phyloP scores from a whole-genome alignment of 2,329 filamentous ascomycete genomes.

The Seiridium unicorne region DNA sequence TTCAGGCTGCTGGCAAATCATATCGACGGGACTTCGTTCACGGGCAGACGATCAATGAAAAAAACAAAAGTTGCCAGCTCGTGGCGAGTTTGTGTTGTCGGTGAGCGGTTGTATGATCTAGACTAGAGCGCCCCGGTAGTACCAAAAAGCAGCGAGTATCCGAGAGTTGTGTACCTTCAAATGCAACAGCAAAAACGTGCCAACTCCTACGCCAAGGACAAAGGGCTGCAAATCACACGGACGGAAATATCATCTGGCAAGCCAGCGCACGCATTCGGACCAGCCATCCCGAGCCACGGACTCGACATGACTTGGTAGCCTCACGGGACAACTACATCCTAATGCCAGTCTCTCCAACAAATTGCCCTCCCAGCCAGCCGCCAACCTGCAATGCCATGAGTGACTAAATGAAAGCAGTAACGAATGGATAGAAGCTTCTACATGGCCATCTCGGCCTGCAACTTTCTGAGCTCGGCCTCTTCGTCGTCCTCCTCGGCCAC shows the following conservation, averaged over 20 bases:
- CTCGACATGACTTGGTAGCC: neutral
- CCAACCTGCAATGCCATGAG: conserved; percentile 14
- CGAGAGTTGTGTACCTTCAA: conserved; percentile 2
- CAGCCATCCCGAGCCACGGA: neutral
- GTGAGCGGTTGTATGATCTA: conserved; percentile 8
- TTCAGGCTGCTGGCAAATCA: no score
- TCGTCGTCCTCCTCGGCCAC: conserved; percentile 83
- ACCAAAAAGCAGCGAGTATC: conserved; percentile 7
- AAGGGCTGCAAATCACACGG: conserved; percentile 4
- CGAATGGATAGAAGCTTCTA: conserved; percentile 36
- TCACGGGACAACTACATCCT: neutral
- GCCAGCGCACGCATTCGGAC: neutral
- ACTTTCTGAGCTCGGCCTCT: conserved; percentile 86
- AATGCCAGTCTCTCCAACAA: neutral
- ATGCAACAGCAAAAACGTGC: conserved; percentile 6
- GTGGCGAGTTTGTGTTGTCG: neutral
- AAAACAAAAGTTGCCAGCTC: no score
- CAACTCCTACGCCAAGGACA: conserved; percentile 12
- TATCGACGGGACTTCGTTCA: no score
- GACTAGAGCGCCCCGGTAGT: conserved; percentile 1
- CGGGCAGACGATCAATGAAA: no score
- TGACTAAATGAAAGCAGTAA: conserved; percentile 11
- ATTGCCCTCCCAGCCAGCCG: conserved; percentile 8
- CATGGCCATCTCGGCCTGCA: conserved; percentile 98
- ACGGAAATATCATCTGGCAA: neutral